Percentiles rank a stretch among this genome's conserved stretches.
Conservation (phyloP, 495 filamentous ascomycete species). For the Penicillium simplicissimum region DNA sequence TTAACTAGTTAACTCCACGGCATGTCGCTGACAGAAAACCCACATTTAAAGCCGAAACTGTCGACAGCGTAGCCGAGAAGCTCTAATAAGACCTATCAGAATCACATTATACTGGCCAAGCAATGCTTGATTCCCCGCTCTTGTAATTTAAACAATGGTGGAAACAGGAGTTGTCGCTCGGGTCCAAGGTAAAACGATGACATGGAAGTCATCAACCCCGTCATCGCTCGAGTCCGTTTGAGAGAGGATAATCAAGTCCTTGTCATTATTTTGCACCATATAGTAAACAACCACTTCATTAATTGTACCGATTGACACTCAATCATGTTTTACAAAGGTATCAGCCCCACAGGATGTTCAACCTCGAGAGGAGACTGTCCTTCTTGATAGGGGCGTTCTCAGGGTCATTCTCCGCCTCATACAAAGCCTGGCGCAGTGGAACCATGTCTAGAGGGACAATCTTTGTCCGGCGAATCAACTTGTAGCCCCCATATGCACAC, state of each 20-base stretch:
- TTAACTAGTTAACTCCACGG: not conserved
- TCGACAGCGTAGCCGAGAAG: not conserved
- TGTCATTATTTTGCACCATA: not conserved
- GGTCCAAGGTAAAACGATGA: not conserved
- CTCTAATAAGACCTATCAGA: not conserved
- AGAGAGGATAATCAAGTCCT: not conserved
- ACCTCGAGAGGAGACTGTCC: conserved; percentile 20
- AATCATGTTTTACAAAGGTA: not conserved
- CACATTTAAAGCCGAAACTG: not conserved
- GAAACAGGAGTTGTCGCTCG: not conserved
- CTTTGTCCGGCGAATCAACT: conserved; percentile 40
- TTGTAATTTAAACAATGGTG: not conserved
- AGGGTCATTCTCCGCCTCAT: conserved; percentile 34
- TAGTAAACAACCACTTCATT: not conserved
- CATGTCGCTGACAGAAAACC: not conserved
- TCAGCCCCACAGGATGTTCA: conserved; percentile 39
- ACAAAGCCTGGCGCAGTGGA: conserved; percentile 32
- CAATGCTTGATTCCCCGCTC: not conserved
- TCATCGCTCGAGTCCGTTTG: not conserved
- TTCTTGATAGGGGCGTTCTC: conserved; percentile 34
- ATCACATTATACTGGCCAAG: not conserved
- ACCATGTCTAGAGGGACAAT: conserved; percentile 35
- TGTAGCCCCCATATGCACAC: conserved; percentile 43
- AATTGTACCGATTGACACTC: not conserved
- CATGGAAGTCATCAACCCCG: not conserved